A percentile compares a stretch with the other conserved stretches of the same genome.
Conservation (phyloP, 768 basidiomycete species). For the Pulveroboletus ravenelii region DNA sequence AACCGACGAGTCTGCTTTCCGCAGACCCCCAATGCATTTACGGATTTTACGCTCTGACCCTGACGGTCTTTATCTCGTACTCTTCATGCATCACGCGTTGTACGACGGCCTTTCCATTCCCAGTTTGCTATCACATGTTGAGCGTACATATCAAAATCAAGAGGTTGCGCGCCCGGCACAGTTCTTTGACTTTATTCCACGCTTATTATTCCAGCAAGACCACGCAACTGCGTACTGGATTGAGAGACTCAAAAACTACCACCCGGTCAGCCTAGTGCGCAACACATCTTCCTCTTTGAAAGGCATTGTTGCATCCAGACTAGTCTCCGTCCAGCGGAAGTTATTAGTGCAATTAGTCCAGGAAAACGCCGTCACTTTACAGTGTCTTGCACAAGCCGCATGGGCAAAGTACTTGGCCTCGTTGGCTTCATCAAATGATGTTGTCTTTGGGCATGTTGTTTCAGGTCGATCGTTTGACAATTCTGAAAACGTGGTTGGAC, state of each 20-base stretch:
- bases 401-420: constrained; percentile 27
- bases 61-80: constrained; percentile 23
- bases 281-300: constrained; percentile 8
- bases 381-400: constrained; percentile 34
- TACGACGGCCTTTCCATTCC: constrained; percentile 44
- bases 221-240: constrained; percentile 38
- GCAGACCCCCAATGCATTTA: constrained; percentile 31
- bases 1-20: constrained; percentile 20
- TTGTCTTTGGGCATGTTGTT: constrained; percentile 44
- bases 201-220: constrained; percentile 35
- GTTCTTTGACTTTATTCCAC: constrained; percentile 37
- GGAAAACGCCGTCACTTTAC: constrained; percentile 31
- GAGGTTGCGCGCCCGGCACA: constrained; percentile 18
- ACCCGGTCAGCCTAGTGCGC: constrained; percentile 17
- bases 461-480: constrained; percentile 40
- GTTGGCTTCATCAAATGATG: constrained; percentile 25
- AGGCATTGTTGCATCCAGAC: constrained; percentile 9
- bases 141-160: constrained; percentile 27
- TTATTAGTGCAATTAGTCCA: constrained; percentile 12
- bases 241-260: constrained; percentile 22
- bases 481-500: constrained; percentile 43
- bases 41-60: constrained; percentile 10
- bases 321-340: constrained; percentile 9
- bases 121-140: constrained; percentile 32
- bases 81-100: constrained; percentile 45